phyloP scores from a whole-genome alignment of 2,329 filamentous ascomycete species.

The Cladorrhinum sp. region DNA sequence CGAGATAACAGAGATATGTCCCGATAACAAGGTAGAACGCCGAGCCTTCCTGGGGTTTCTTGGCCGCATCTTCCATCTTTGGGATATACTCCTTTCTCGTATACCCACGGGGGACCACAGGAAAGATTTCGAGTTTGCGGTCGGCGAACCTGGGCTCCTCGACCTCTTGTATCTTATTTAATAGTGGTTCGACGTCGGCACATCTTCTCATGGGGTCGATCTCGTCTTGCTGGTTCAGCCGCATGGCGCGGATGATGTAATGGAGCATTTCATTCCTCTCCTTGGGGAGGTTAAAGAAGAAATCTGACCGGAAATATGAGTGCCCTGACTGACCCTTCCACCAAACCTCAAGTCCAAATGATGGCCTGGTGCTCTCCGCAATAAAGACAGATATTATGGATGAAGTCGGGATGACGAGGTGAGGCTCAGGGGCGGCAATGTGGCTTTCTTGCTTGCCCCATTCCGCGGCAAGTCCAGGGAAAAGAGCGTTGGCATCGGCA shows the following conservation, averaged over 20 bases:
- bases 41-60: slow-evolving; percentile 47
- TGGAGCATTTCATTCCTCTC: slow-evolving; percentile 51
- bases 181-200: slow-evolving; percentile 45
- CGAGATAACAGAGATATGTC: slow-evolving; percentile 50
- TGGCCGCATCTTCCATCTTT: slow-evolving; percentile 41
- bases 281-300: slow-evolving; percentile 48
- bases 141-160: slow-evolving; percentile 41
- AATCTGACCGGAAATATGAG: slow-evolving; percentile 45
- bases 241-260: slow-evolving; percentile 41
- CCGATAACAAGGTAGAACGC: slow-evolving; percentile 55
- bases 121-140: slow-evolving; percentile 46
- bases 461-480: slow-evolving; percentile 40
- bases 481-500: slow-evolving; percentile 46
- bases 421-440: slow-evolving; percentile 31
- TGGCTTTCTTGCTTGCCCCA: slow-evolving; percentile 28
- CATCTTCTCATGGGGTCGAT: slow-evolving; percentile 39
- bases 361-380: slow-evolving; percentile 47
- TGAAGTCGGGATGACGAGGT: slow-evolving; percentile 47
- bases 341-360: slow-evolving; percentile 55
- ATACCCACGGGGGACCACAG: slow-evolving; percentile 48
- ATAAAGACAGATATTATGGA: slow-evolving; percentile 52
- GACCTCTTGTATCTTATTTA: slow-evolving; percentile 45
- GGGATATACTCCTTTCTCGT: slow-evolving; percentile 34
- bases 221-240: slow-evolving; percentile 16
- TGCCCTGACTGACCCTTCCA: slow-evolving; percentile 48